These are phyloP conservation scores for Tylopilus intermedius DNA, from an alignment of 768 basidiomycete genomes.

Conservation along the genomic window DNA sequence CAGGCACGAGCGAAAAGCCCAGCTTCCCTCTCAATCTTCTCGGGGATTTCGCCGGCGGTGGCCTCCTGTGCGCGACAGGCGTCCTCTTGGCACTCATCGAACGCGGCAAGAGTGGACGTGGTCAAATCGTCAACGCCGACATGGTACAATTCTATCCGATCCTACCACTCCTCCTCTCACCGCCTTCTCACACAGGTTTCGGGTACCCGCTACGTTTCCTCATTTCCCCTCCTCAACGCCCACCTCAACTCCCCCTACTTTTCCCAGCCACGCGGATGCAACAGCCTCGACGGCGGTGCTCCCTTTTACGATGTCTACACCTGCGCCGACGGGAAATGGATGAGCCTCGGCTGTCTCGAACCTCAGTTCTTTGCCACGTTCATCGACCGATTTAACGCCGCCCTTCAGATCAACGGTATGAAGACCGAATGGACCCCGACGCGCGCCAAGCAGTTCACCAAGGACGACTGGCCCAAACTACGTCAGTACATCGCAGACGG, in stretches of 20 bases:
- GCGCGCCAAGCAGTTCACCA: conserved; percentile 39
- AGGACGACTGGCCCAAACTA: conserved; percentile 53
- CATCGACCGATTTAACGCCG: conserved; percentile 47
- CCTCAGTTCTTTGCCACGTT: conserved; percentile 66
- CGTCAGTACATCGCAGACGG: conserved; percentile 56
- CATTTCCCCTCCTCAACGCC: conserved; percentile 57
- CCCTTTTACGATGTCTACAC: conserved; percentile 75
- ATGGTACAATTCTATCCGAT: conserved; percentile 47
- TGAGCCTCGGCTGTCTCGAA: conserved; percentile 74
- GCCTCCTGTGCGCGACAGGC: conserved; percentile 64
- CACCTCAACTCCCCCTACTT: conserved; percentile 34
- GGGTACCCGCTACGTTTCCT: conserved; percentile 72
- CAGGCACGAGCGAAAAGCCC: conserved; percentile 59
- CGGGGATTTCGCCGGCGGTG: conserved; percentile 82
- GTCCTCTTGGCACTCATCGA: conserved; percentile 73
- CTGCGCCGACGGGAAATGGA: conserved; percentile 68
- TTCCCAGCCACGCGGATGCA: conserved; percentile 45
- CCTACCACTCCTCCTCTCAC: not conserved
- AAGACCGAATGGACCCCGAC: conserved; percentile 54
- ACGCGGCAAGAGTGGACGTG: conserved; percentile 56
- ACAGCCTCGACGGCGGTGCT: conserved; percentile 68
- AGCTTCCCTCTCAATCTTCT: conserved; percentile 70
- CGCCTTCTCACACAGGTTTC: conserved; percentile 51
- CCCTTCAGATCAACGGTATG: conserved; percentile 40
- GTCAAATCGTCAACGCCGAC: conserved; percentile 70